Evolutionary conservation across 2,329 filamentous ascomycete species (phyloP).

Genomic region (Fusarium sp.): DNA sequence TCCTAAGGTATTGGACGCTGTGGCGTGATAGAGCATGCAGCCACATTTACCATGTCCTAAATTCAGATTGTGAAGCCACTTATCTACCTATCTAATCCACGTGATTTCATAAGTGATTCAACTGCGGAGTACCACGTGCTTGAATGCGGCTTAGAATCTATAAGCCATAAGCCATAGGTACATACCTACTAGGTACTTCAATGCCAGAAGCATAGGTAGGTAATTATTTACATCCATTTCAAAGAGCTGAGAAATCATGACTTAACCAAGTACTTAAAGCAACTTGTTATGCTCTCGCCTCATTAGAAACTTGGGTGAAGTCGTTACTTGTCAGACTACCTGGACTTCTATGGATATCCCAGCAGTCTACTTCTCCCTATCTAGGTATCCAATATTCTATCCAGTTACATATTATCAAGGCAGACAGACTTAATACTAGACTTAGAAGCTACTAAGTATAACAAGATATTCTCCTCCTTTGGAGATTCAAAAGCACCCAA

Average conservation of each 20-base stretch:
- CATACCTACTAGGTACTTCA: no score
- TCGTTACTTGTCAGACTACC: neutral
- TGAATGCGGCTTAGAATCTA: neutral
- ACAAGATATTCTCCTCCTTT: no score
- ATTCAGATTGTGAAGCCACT: neutral
- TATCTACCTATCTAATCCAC: constrained; percentile 8
- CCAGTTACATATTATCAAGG: neutral
- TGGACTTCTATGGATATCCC: neutral
- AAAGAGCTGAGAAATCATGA: no score
- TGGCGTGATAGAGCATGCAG: constrained; percentile 21
- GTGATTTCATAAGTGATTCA: neutral
- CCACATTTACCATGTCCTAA: constrained; percentile 26
- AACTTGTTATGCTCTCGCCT: neutral
- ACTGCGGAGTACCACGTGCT: constrained; percentile 36
- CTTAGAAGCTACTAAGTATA: no score
- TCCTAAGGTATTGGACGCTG: neutral
- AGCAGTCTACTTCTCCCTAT: neutral
- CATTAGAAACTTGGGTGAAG: neutral
- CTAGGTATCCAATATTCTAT: neutral
- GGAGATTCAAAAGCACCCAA: no score
- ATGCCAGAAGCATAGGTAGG: no score
- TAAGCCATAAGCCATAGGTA: no score
- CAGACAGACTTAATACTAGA: neutral
- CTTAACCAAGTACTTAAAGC: neutral
- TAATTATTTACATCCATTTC: no score